Evolutionary conservation across 441 rosid species (phyloP).

Genomic region (Eutrema salsugineum): DNA sequence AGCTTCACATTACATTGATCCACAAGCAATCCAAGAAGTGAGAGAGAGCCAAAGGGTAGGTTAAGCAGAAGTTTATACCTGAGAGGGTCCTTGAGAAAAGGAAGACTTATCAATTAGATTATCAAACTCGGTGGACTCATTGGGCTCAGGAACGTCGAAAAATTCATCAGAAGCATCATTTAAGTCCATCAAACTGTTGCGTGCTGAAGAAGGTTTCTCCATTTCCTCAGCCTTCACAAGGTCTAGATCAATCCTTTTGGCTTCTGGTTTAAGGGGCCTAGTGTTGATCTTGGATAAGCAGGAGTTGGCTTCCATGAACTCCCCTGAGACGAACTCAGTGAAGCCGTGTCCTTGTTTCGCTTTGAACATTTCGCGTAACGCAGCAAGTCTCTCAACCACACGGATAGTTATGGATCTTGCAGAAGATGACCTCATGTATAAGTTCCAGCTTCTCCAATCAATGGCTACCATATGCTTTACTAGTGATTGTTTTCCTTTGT

Average conservation of each 20-base stretch:
- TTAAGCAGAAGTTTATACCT: slow-evolving; percentile 39
- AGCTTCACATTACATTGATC: neutral
- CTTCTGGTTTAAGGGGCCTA: slow-evolving; percentile 30
- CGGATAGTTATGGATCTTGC: slow-evolving; percentile 68
- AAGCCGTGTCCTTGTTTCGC: slow-evolving; percentile 55
- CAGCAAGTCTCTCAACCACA: slow-evolving; percentile 88
- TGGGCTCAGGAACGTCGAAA: slow-evolving; percentile 78
- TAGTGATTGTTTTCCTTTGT: slow-evolving; percentile 64
- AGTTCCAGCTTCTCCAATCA: slow-evolving; percentile 89
- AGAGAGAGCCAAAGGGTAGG: neutral
- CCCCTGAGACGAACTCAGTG: slow-evolving; percentile 37
- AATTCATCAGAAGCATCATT: slow-evolving; percentile 78
- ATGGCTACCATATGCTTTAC: slow-evolving; percentile 95
- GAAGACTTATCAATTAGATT: slow-evolving; percentile 29
- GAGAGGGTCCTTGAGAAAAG: slow-evolving; percentile 35
- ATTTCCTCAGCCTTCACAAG: slow-evolving; percentile 34
- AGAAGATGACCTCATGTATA: slow-evolving; percentile 56
- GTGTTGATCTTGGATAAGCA: slow-evolving; percentile 27
- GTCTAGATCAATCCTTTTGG: slow-evolving; percentile 18
- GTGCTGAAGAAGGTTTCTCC: slow-evolving; percentile 42
- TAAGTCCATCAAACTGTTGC: slow-evolving; percentile 49
- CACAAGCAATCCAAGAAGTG: neutral
- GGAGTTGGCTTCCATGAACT: slow-evolving; percentile 31
- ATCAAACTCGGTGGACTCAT: slow-evolving; percentile 23
- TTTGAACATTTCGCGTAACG: slow-evolving; percentile 73